Conservation (phyloP, 139 green algal species). For the Chlamydomonas incerta region DNA sequence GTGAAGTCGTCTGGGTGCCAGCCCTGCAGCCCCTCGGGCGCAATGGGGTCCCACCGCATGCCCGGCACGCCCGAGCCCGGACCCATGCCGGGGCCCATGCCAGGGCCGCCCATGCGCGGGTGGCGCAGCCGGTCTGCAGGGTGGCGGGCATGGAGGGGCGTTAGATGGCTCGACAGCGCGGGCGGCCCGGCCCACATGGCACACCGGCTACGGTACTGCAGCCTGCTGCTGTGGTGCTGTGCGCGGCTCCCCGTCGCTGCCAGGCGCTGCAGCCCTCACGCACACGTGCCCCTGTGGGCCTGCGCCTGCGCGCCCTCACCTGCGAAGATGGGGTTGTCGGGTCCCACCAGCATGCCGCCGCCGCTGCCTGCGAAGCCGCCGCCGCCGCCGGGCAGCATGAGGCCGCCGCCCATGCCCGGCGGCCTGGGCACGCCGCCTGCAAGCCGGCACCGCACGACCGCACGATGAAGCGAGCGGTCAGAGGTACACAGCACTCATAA, state of each 20-base stretch:
- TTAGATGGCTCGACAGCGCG: too few relatives aligned
- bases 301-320: conserved; percentile 9
- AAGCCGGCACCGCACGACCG: too few relatives aligned
- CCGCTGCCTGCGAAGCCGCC: neutral
- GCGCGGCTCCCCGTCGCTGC: too few relatives aligned
- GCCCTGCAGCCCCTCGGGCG: conserved; percentile 55
- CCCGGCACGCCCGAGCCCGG: conserved; percentile 30
- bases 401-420: neutral
- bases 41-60: conserved; percentile 52
- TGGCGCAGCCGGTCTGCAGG: conserved; percentile 40
- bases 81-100: neutral
- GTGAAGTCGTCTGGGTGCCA: conserved; percentile 59
- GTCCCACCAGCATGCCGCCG: conserved; percentile 48
- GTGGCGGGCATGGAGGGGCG: too few relatives aligned
- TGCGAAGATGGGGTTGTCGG: conserved; percentile 39
- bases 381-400: neutral
- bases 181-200: too few relatives aligned
- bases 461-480: too few relatives aligned
- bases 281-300: too few relatives aligned
- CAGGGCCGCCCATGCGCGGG: neutral
- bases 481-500: too few relatives aligned
- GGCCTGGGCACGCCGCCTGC: conserved; percentile 8
- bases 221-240: too few relatives aligned
- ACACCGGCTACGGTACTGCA: too few relatives aligned
- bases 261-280: too few relatives aligned